Evolutionary conservation across 208 protist genomes (phyloP).

Genomic region (Phytomonas francai): DNA sequence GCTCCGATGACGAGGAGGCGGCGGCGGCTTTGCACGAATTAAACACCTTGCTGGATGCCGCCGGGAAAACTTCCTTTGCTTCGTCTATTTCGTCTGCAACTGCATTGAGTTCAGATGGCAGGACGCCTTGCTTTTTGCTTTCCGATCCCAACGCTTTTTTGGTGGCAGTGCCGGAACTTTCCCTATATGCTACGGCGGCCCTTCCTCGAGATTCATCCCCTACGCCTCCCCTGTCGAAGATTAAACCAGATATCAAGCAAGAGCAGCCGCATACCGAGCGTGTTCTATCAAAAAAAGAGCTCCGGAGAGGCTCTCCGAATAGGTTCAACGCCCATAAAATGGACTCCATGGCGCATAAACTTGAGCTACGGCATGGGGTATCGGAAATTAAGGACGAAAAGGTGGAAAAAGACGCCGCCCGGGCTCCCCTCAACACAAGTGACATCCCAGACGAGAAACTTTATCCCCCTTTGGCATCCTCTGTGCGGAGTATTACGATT

Average conservation of each 20-base stretch:
- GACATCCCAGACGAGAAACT: not conserved
- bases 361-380: not conserved
- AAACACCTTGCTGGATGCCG: no score
- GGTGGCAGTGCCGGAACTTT: constrained; percentile 17
- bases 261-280: not conserved
- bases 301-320: constrained; percentile 12
- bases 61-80: not conserved
- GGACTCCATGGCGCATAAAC: not conserved
- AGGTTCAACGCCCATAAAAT: constrained; percentile 4
- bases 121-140: constrained; percentile 22
- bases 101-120: not conserved
- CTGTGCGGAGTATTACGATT: constrained; percentile 17
- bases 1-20: no score
- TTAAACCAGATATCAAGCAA: not conserved
- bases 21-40: no score
- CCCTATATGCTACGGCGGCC: constrained; percentile 8
- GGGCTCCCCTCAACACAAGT: not conserved
- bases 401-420: not conserved
- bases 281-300: not conserved
- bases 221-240: not conserved
- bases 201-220: not conserved
- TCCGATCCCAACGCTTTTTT: constrained; percentile 13
- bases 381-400: not conserved
- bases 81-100: not conserved
- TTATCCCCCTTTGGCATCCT: not conserved